Evolutionary conservation across 78 protist species (phyloP).

Genomic region (Dictyostelium brefeldianum): DNA sequence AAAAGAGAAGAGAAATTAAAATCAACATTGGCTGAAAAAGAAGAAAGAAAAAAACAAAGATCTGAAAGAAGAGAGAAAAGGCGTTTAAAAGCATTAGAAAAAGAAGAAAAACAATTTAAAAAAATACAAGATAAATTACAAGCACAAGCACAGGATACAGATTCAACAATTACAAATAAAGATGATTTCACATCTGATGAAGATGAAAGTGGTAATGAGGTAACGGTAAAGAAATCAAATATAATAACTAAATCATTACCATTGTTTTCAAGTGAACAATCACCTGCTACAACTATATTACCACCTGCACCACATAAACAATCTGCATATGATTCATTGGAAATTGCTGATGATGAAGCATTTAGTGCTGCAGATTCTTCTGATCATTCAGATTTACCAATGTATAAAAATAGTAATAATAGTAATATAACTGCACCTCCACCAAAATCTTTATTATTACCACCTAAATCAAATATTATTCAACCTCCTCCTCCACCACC

Average conservation of each 20-base stretch:
- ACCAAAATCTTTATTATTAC: not conserved
- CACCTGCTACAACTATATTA: slow-evolving; percentile 5
- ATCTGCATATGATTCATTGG: not conserved
- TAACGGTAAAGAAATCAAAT: not conserved
- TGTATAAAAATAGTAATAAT: not conserved
- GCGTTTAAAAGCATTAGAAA: not conserved
- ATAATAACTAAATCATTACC: not conserved
- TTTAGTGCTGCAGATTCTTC: not conserved
- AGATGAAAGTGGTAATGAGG: not conserved
- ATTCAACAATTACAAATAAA: slow-evolving; percentile 5
- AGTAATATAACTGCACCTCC: not conserved
- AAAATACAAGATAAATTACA: not conserved
- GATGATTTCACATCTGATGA: slow-evolving; percentile 56
- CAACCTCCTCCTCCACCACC: not conserved
- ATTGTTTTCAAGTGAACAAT: slow-evolving; percentile 29
- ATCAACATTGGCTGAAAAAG: not conserved
- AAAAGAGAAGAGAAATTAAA: slow-evolving; percentile 26
- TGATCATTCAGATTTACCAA: slow-evolving; percentile 20
- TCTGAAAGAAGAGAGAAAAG: slow-evolving; percentile 38
- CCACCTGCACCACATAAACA: slow-evolving; percentile 10
- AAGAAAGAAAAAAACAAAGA: not conserved
- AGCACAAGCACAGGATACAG: not conserved
- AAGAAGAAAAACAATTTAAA: slow-evolving; percentile 19
- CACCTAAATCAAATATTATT: not conserved
- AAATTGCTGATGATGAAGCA: slow-evolving; percentile 34